Conservation (phyloP, 306 rosid species). For the Nissolia schottii region DNA sequence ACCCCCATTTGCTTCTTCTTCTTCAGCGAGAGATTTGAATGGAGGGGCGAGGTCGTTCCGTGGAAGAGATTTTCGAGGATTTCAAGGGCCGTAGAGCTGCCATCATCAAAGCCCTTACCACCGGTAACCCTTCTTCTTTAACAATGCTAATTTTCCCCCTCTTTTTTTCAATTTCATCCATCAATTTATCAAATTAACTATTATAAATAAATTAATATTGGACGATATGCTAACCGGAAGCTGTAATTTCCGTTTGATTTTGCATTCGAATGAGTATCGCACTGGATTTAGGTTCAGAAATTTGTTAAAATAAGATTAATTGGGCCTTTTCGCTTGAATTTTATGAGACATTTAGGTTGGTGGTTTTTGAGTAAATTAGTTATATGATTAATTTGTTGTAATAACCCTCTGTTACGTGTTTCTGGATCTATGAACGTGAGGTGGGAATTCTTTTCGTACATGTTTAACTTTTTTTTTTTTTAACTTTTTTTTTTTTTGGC, state of each 20-base stretch:
- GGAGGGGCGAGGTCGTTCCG: slow-evolving; percentile 66
- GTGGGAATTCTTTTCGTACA: not conserved
- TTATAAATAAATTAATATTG: too few relatives aligned
- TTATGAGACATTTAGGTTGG: not conserved
- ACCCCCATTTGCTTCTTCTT: not conserved
- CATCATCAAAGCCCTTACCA: slow-evolving; percentile 80
- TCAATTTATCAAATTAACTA: too few relatives aligned
- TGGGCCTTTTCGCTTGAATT: not conserved
- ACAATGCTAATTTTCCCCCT: not conserved
- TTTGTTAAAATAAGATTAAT: too few relatives aligned
- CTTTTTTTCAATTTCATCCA: not conserved
- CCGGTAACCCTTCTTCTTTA: slow-evolving; percentile 55
- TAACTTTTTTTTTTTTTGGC: too few relatives aligned
- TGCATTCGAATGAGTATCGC: not conserved
- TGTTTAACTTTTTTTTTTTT: not conserved
- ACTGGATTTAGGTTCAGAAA: not conserved
- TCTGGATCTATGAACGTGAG: not conserved
- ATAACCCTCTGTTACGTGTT: not conserved
- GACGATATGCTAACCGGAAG: too few relatives aligned
- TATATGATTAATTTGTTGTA: not conserved
- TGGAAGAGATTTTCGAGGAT: slow-evolving; percentile 79
- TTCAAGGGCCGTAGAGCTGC: slow-evolving; percentile 80
- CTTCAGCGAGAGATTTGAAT: not conserved
- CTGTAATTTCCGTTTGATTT: not conserved
- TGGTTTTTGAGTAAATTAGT: not conserved